A percentile compares a stretch with the other conserved stretches of the same genome.
Conservation (phyloP, 2,329 filamentous ascomycete genomes). For the Amylocarpus encephaloides region DNA sequence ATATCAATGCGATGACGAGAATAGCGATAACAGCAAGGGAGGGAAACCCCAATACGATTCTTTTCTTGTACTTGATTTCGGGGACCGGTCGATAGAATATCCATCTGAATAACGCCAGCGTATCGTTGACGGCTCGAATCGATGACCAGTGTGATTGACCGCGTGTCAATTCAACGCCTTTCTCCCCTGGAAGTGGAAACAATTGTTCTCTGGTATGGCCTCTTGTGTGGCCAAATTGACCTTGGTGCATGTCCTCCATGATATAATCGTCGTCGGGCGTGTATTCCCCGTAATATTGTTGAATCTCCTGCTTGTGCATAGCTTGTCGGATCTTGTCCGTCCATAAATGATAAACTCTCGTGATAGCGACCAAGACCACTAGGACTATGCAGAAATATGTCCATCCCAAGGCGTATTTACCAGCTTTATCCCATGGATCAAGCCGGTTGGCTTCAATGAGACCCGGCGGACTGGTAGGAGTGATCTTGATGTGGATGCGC, state of each 20-base stretch:
- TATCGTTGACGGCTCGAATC: slow-evolving; percentile 67
- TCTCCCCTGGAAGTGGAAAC: slow-evolving; percentile 60
- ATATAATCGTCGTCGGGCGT: slow-evolving; percentile 55
- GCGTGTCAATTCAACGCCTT: slow-evolving; percentile 49
- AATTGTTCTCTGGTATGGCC: slow-evolving; percentile 52
- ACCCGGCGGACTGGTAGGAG: slow-evolving; percentile 52
- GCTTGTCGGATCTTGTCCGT: slow-evolving; percentile 89
- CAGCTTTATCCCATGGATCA: slow-evolving; percentile 76
- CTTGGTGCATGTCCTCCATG: slow-evolving; percentile 50
- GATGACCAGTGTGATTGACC: slow-evolving; percentile 68
- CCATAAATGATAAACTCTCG: slow-evolving; percentile 83
- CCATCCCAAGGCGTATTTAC: slow-evolving; percentile 82
- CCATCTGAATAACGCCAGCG: slow-evolving; percentile 77
- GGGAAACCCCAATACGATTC: slow-evolving; percentile 66
- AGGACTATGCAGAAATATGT: slow-evolving; percentile 79
- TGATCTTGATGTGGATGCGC: slow-evolving; percentile 55
- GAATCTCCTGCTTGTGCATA: slow-evolving; percentile 75
- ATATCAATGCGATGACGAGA: slow-evolving; percentile 60
- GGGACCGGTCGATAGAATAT: slow-evolving; percentile 84
- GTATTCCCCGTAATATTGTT: slow-evolving; percentile 53
- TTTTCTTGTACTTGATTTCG: slow-evolving; percentile 60
- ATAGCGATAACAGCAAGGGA: slow-evolving; percentile 67
- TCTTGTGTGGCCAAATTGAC: slow-evolving; percentile 26
- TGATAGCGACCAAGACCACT: slow-evolving; percentile 56
- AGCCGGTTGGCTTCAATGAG: slow-evolving; percentile 55